These are phyloP conservation scores for Boletus tylopilopsis DNA, from an alignment of 768 basidiomycete species.

Conservation along the genomic window DNA sequence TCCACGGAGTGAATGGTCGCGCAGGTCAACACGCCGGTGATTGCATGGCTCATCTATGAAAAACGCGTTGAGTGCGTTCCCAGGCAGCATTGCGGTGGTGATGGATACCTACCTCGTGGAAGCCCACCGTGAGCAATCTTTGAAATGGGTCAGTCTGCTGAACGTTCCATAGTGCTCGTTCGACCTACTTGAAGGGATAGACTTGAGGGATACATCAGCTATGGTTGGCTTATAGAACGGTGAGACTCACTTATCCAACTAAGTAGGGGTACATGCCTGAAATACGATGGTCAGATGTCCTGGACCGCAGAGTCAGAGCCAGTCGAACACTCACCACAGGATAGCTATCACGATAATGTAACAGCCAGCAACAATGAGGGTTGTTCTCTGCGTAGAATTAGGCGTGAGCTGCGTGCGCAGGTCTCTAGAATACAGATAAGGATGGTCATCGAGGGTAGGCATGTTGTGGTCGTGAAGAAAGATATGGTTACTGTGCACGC, in stretches of 20 bases:
- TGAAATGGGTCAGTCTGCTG: constrained; percentile 16
- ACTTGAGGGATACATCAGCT: constrained; percentile 41
- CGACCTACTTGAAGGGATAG: constrained; percentile 87
- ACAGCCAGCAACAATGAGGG: constrained; percentile 74
- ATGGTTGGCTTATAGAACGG: neutral
- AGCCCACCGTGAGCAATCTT: constrained; percentile 82
- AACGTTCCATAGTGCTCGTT: neutral
- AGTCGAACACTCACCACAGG: constrained; percentile 54
- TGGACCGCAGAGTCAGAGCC: neutral
- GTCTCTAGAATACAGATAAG: constrained; percentile 25
- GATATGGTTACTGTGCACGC: constrained; percentile 1
- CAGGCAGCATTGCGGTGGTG: constrained; percentile 3
- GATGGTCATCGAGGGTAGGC: constrained; percentile 22
- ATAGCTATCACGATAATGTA: constrained; percentile 77
- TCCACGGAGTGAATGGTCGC: constrained; percentile 84
- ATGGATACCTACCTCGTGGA: constrained; percentile 65
- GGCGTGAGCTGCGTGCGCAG: constrained; percentile 47
- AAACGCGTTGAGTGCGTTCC: constrained; percentile 6
- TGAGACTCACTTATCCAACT: constrained; percentile 64
- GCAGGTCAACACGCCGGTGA: constrained; percentile 77
- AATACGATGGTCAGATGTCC: constrained; percentile 1
- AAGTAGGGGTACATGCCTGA: constrained; percentile 75
- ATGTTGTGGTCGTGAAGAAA: constrained; percentile 28
- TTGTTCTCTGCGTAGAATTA: constrained; percentile 67
- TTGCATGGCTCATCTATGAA: constrained; percentile 78